Evolutionary conservation across 2,329 filamentous ascomycete species (phyloP).

Genomic region (Penicillium sp.): DNA sequence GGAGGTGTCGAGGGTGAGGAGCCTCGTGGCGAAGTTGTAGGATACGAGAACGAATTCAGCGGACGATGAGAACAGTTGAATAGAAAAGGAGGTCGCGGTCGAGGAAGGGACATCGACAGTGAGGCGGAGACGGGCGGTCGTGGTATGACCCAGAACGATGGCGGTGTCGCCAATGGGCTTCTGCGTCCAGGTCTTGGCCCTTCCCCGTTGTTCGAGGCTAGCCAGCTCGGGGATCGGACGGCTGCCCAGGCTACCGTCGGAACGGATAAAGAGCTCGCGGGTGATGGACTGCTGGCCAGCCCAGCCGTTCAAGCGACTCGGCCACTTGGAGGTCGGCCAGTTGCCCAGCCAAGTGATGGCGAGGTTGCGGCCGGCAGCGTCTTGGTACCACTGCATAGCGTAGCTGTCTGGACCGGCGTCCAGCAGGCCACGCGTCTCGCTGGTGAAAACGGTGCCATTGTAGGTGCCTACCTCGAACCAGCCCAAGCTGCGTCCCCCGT

Average conservation of each 20-base stretch:
- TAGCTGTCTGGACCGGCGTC: background rate
- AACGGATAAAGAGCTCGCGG: background rate
- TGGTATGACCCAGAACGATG: background rate
- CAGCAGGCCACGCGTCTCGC: background rate
- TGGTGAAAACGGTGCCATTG: background rate
- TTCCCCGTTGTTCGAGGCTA: background rate
- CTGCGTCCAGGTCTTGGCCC: background rate
- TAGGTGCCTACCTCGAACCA: background rate
- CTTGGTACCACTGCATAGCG: background rate
- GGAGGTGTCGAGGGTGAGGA: background rate
- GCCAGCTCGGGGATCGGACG: background rate
- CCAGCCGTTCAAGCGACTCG: background rate
- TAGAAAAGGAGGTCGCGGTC: background rate
- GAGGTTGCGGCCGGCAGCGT: background rate
- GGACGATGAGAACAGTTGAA: background rate
- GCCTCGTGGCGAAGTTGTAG: background rate
- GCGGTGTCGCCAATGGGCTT: background rate
- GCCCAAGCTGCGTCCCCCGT: background rate
- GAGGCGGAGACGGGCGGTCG: background rate
- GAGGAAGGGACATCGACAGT: background rate
- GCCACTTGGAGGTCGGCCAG: background rate
- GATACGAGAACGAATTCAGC: background rate
- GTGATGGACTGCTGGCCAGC: background rate
- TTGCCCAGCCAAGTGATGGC: background rate
- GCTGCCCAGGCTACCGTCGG: background rate